Conservation (phyloP, 192 early-diverging fungal species). For the Polychytrium aggregatum region DNA sequence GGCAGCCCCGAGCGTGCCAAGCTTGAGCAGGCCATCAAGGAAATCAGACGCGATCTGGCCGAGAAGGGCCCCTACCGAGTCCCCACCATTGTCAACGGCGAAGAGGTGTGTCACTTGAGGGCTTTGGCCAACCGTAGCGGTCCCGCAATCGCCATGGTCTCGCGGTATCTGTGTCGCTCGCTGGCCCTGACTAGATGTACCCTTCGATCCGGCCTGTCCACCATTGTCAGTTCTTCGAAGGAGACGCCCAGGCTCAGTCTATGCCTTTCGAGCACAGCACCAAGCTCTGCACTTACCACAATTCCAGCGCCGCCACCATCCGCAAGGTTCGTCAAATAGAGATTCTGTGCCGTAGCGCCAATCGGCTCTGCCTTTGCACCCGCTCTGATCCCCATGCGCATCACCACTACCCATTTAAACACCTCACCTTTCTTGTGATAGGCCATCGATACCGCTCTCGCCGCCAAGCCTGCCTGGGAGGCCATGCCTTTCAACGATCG, state of each 20-base stretch:
- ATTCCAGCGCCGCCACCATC: constrained; percentile 61
- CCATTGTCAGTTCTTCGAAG: too few species aligned
- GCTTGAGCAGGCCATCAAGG: constrained; percentile 66
- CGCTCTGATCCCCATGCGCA: neutral
- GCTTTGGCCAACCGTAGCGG: too few species aligned
- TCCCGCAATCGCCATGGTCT: too few species aligned
- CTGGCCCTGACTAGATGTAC: too few species aligned
- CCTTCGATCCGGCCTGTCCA: too few species aligned
- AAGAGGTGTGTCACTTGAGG: constrained; percentile 63
- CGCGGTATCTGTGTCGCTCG: too few species aligned
- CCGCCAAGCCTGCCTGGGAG: constrained; percentile 83
- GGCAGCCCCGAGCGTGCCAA: constrained; percentile 60
- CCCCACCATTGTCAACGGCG: constrained; percentile 76
- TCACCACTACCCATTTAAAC: constrained; percentile 7
- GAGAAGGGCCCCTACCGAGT: constrained; percentile 56
- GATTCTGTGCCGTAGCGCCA: neutral
- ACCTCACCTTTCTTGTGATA: too few species aligned
- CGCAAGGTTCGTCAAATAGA: constrained; percentile 22
- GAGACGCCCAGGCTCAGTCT: constrained; percentile 57
- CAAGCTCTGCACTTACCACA: constrained; percentile 72
- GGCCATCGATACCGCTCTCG: constrained; percentile 80
- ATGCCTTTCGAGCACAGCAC: constrained; percentile 76
- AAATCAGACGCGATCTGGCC: constrained; percentile 42
- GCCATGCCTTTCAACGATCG: constrained; percentile 87
- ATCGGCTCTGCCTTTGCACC: neutral